A percentile compares a stretch with the other conserved stretches of the same genome.
phyloP scores from a whole-genome alignment of 495 filamentous ascomycete genomes.

The Schizothecium vesticola region DNA sequence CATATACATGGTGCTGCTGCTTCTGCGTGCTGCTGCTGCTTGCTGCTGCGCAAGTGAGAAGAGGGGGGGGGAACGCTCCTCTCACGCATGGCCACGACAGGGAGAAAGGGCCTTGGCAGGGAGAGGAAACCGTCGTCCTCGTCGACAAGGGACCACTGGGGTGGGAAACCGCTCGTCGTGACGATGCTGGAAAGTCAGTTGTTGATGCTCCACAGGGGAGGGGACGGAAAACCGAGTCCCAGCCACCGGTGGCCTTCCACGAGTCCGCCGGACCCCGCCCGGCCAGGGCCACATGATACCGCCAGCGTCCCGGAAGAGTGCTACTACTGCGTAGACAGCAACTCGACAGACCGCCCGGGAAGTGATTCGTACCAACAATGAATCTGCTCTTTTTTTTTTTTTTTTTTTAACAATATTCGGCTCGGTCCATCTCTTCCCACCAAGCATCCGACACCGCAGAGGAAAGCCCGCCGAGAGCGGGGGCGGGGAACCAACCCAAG shows the following conservation, averaged over 20 bases:
- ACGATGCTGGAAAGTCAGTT: neutral
- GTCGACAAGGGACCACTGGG: slow-evolving; percentile 6
- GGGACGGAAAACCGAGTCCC: slow-evolving; percentile 3
- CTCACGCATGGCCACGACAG: slow-evolving; percentile 24
- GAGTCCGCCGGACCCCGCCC: neutral
- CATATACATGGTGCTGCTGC: neutral
- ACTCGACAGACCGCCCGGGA: neutral
- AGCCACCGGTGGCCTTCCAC: neutral
- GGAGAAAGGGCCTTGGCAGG: slow-evolving; percentile 12
- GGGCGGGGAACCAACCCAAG: slow-evolving; percentile 11
- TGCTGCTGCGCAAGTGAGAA: neutral
- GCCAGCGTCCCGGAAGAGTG: neutral
- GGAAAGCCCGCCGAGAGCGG: slow-evolving; percentile 2
- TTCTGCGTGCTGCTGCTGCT: neutral
- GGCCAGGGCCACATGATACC: neutral
- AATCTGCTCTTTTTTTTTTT: neutral
- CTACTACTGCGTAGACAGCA: neutral
- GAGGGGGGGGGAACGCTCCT: slow-evolving; percentile 2
- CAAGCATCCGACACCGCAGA: slow-evolving; percentile 1
- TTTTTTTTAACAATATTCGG: neutral
- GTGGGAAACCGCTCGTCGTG: slow-evolving; percentile 1
- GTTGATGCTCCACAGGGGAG: slow-evolving; percentile 4
- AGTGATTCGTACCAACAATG: neutral
- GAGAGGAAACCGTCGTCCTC: neutral
- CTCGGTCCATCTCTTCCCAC: neutral